Conservation (phyloP, 1,284 basidiomycete species). For the Somion occarium region DNA sequence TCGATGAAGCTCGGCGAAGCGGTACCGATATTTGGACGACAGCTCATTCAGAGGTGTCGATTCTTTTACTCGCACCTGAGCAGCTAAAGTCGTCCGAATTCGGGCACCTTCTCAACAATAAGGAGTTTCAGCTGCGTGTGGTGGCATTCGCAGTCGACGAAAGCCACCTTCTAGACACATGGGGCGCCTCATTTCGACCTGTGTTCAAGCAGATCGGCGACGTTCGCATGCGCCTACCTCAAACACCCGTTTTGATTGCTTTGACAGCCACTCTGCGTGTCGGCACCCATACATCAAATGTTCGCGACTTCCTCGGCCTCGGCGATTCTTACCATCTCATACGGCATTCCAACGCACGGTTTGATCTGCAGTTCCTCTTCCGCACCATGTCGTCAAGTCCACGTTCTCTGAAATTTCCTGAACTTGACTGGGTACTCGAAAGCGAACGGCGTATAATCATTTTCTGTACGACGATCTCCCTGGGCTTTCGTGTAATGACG, state of each 20-base stretch:
- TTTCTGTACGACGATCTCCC: conserved; percentile 14
- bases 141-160: conserved; percentile 18
- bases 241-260: conserved; percentile 7
- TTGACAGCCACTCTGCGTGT: conserved; percentile 10
- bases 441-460: conserved; percentile 5
- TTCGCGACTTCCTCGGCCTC: conserved; percentile 14
- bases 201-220: conserved; percentile 18
- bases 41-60: conserved; percentile 1
- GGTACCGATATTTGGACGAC: conserved; percentile 18
- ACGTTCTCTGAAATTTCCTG: conserved; percentile 8
- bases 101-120: conserved; percentile 11
- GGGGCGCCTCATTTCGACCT: conserved; percentile 20
- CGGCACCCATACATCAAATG: conserved; percentile 9
- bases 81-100: conserved; percentile 19
- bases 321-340: conserved; percentile 12
- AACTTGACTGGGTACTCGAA: conserved; percentile 13
- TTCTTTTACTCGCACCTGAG: conserved; percentile 29
- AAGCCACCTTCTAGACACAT: conserved; percentile 18
- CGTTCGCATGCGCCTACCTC: conserved; percentile 11
- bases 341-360: conserved; percentile 13
- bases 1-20: conserved; percentile 9
- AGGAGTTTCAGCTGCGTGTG: conserved; percentile 10
- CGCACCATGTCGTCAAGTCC: conserved; percentile 4
- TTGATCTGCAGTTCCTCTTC: conserved; percentile 12
- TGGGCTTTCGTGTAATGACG: conserved; percentile 11